Conservation (phyloP, 2,329 filamentous ascomycete genomes). For the Fusarium buharicum region DNA sequence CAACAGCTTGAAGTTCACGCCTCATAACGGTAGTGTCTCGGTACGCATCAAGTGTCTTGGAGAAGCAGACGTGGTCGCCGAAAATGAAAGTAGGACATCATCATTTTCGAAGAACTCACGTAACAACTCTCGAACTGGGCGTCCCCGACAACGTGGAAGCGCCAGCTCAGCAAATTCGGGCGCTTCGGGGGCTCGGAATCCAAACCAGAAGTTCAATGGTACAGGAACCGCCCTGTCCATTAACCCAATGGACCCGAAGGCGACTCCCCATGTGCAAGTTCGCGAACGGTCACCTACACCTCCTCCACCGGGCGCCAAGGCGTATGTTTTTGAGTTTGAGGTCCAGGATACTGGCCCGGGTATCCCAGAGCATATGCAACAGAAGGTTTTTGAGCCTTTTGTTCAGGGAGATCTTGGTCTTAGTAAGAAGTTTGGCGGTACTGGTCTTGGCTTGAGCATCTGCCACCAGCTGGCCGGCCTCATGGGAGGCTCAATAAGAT, state of each 20-base stretch:
- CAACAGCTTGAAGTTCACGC: slow-evolving; percentile 93
- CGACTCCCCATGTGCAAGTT: slow-evolving; percentile 58
- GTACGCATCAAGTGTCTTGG: slow-evolving; percentile 80
- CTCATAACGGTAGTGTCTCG: slow-evolving; percentile 76
- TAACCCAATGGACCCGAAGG: slow-evolving; percentile 70
- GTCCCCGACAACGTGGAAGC: slow-evolving; percentile 58
- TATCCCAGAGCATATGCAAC: slow-evolving; percentile 79
- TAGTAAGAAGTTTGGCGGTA: slow-evolving; percentile 90
- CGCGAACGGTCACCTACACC: slow-evolving; percentile 68
- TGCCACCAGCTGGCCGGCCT: slow-evolving; percentile 85
- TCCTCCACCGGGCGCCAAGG: slow-evolving; percentile 69
- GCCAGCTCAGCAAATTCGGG: slow-evolving; percentile 63
- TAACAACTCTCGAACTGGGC: slow-evolving; percentile 56
- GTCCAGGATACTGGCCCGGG: slow-evolving; percentile 90
- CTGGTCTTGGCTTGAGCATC: slow-evolving; percentile 87
- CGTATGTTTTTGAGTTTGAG: slow-evolving; percentile 85
- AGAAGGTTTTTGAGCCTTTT: slow-evolving; percentile 92
- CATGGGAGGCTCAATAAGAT: slow-evolving; percentile 80
- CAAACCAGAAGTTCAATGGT: slow-evolving; percentile 41
- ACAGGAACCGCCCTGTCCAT: slow-evolving; percentile 67
- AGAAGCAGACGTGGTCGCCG: slow-evolving; percentile 60
- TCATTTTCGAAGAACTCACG: slow-evolving; percentile 62
- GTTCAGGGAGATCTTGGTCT: slow-evolving; percentile 91
- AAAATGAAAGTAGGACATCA: slow-evolving; percentile 62
- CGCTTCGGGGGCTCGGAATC: slow-evolving; percentile 54